Conservation (phyloP, 805 yeast genomes). For the Citeromyces matritensis region DNA sequence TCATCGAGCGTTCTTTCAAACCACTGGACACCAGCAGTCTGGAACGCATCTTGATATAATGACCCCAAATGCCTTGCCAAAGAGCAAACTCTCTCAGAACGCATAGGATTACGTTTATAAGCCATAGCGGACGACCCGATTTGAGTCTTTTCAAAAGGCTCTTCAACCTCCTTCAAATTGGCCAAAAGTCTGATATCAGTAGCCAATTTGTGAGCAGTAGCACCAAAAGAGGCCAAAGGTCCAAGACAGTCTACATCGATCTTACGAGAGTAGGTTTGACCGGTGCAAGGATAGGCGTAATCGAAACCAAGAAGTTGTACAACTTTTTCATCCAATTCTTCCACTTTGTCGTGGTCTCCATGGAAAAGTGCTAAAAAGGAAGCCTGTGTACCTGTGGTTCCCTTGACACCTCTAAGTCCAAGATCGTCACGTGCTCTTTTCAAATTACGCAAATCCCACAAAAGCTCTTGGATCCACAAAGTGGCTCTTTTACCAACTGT, state of each 20-base stretch:
- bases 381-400: constrained; percentile 98
- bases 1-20: constrained; percentile 98
- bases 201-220: constrained; percentile 94
- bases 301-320: constrained; percentile 89
- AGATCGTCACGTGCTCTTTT: constrained; percentile 92
- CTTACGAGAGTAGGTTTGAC: constrained; percentile 98
- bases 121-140: constrained; percentile 99
- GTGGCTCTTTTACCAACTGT: constrained; percentile 98
- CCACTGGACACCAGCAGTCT: constrained; percentile 98
- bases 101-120: constrained; percentile 98
- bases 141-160: constrained; percentile 97
- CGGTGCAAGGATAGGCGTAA: constrained; percentile 93
- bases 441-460: constrained; percentile 96
- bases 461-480: constrained; percentile 91
- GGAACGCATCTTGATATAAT: constrained; percentile 81
- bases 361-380: constrained; percentile 91
- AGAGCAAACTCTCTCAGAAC: constrained; percentile 98
- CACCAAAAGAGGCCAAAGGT: constrained; percentile 90
- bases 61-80: constrained; percentile 91
- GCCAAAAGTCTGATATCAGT: constrained; percentile 94
- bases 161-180: constrained; percentile 93
- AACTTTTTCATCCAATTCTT: constrained; percentile 79
- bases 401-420: constrained; percentile 96
- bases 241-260: constrained; percentile 89
- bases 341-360: constrained; percentile 95